Base-by-base conservation (phyloP, 169 alveolate genomes). In the Cryptosporidium ubiquitum region DNA sequence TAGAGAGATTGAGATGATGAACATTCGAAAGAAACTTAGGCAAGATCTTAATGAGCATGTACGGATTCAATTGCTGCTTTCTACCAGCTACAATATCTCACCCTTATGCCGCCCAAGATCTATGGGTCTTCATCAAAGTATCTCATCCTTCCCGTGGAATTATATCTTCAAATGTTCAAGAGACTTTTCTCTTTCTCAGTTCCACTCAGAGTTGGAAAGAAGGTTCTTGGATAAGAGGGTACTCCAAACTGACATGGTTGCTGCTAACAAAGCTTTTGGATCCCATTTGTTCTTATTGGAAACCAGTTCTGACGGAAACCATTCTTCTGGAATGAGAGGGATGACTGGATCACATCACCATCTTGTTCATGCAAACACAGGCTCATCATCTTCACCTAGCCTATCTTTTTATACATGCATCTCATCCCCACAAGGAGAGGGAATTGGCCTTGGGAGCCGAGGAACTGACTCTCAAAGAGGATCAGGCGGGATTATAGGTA, bases 1-100 rank as follows among this genome's bases (percentile, higher is more conserved):
- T 58, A 51, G 86, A 57, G 95, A 95, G 86, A 93, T 86, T 37
- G 91, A 92, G 26, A 75, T 95, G 42, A 60, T 85, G 68, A 91
- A 71, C 29, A 58, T 91, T 29, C 89, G 97, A 47, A 70, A 69
- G 18, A 92, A 86, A 70, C 69, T 94, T 33, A 86, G 94, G 51
- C 94, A 95, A 68, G 92, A 94, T 47, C 70, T 94, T 12, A 92
- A 79, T 29, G 89, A 79, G 55, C 89, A 79, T 18, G 89, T 79
- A 5, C 66, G 89, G 3, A 57, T 79, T 26, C 89, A 61, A 14
- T 57, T 79, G 5, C 18, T 79, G 51, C 66, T 79, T n/a, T 79
- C 89, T 1, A 64, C 75, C 0, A 47, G 66, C 40, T 79, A 79
- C 37, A 47, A 64, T n/a, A 40, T 60, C 23, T 79, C 89, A 4